phyloP scores from a whole-genome alignment of 108 stramenopile genomes.

The Nitzschia inconspicua region DNA sequence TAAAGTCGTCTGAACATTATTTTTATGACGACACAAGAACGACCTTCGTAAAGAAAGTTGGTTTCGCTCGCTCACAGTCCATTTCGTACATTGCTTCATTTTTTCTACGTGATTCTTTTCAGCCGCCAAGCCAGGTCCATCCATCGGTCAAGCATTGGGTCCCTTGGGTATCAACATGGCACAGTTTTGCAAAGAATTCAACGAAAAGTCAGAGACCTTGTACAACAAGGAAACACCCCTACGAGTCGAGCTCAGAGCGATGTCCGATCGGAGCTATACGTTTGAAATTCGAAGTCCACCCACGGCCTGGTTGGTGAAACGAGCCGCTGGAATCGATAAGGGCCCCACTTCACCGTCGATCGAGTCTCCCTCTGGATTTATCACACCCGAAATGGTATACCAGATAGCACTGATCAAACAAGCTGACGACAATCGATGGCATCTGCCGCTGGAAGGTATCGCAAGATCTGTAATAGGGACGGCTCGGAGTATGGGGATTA shows the following conservation, averaged over 20 bases:
- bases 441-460: constrained; percentile 79
- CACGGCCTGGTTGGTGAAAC: constrained; percentile 77
- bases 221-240: constrained; percentile 74
- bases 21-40: too few species aligned
- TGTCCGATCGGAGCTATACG: constrained; percentile 78
- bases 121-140: constrained; percentile 83
- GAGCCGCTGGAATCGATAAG: constrained; percentile 74
- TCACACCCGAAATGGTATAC: constrained; percentile 87
- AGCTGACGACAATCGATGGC: constrained; percentile 70
- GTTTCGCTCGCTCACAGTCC: neutral
- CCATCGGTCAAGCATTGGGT: constrained; percentile 93
- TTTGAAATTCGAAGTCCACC: constrained; percentile 83
- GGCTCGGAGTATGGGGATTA: constrained; percentile 73
- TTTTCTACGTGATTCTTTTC: neutral
- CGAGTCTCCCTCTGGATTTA: constrained; percentile 59
- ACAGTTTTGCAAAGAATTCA: constrained; percentile 94
- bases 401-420: constrained; percentile 92
- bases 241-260: constrained; percentile 70
- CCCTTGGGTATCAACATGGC: constrained; percentile 96
- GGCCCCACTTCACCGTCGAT: constrained; percentile 51
- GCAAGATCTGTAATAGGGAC: constrained; percentile 83
- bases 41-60: too few species aligned
- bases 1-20: too few species aligned
- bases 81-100: neutral
- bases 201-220: constrained; percentile 68